Evolutionary conservation across 306 rosid species (phyloP), one percentile per base, ranked within the genome.

Genomic region (Cercis canadensis): DNA sequence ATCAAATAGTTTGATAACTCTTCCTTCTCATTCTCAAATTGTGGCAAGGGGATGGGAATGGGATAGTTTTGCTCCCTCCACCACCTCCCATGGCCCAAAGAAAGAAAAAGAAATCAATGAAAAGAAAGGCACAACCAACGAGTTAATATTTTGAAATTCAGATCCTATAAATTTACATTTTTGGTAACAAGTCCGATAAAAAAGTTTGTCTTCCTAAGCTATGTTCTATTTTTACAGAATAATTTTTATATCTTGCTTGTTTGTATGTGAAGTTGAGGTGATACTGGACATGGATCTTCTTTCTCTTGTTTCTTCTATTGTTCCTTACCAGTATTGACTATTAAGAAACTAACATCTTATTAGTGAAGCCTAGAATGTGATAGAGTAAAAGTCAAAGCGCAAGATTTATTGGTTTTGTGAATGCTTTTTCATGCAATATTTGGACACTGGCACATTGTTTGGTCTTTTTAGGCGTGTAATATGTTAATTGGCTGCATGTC

Each of bases 381-480:
- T 47, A 6, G 56, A 50, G 51, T 18, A 37, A 44, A 24, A 13
- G 13, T 49, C n/a, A 15, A 11, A 59, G 54, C 19, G 13, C 44
- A 53, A 37, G 50, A 18, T 34, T 59, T 44, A 19, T 12, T 55
- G 41, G 8, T 44, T 46, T 54, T 58, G 13, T 29, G 34, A 67
- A n/a, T n/a, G n/a, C 60, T 15, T 54, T 47, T 31, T 49, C 32
- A 40, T 62, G 76, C 45, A 76, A 44, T 47, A 59, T 13, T 11
- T 0, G 6, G 43, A 53, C 59, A 24, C 52, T 29, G 49, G 51
- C 45, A 19, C 57, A 31, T 34, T 45, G 32, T 3, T 33, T 61
- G 65, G 73, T 64, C 44, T 53, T 52, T 53, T 62, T n/a, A n/a
- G 65, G 50, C 67, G 34, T 55, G 51, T 58, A 66, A 21, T 67